Percentiles rank a stretch among this genome's conserved stretches.
phyloP scores from a whole-genome alignment of 116 monocot genomes.

The Trichopus zeylanicus region DNA sequence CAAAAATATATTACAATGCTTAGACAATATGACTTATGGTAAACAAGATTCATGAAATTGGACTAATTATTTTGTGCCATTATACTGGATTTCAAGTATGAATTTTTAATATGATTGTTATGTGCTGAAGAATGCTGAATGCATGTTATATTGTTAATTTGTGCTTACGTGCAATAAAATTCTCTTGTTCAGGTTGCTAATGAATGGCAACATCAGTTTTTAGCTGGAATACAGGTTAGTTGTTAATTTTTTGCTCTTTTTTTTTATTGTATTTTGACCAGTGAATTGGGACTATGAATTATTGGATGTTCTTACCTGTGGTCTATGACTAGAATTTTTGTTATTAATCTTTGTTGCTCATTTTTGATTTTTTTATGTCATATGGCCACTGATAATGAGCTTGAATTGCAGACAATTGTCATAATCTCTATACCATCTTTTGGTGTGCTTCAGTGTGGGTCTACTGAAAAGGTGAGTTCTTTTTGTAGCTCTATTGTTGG shows the following conservation, averaged over 20 bases:
- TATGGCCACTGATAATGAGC: not conserved
- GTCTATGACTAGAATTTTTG: not conserved
- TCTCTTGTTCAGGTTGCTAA: not conserved
- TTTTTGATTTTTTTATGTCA: not conserved
- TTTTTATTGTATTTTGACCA: not conserved
- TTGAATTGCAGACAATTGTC: slow-evolving; percentile 55
- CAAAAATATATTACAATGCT: no score
- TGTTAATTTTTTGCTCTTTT: not conserved
- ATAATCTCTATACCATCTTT: slow-evolving; percentile 46
- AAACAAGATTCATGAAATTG: no score
- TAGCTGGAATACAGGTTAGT: not conserved
- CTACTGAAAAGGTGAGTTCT: slow-evolving; percentile 52
- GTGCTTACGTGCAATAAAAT: not conserved
- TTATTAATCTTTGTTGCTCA: no score
- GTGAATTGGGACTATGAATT: not conserved
- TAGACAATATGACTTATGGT: no score
- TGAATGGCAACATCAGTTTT: not conserved
- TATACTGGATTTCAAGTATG: no score
- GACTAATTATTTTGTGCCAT: no score
- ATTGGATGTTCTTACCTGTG: not conserved
- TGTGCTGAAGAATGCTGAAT: not conserved
- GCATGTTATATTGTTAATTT: not conserved
- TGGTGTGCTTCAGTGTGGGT: slow-evolving; percentile 76
- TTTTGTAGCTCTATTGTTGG: not conserved
- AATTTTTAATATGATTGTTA: no score